Percentiles rank a stretch among this genome's conserved stretches.
Evolutionary conservation across 805 yeast species (phyloP).

Genomic region (Cyberlindnera amylophila): DNA sequence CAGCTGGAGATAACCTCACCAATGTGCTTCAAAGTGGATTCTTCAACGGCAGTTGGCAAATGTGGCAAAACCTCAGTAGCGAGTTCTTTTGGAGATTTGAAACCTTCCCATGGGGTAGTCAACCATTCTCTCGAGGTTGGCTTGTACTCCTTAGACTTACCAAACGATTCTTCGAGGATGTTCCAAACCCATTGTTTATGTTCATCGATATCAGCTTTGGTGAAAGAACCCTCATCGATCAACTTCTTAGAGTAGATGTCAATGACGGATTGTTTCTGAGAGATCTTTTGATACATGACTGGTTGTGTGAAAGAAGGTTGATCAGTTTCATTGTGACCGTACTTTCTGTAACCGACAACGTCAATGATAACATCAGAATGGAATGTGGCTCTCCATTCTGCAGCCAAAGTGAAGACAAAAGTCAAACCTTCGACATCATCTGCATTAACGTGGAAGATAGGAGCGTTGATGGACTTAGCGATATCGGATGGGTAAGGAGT

Average conservation of each 20-base stretch:
- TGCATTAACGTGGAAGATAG: conserved; percentile 98
- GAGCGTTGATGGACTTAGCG: conserved; percentile 95
- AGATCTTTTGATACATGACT: conserved; percentile 88
- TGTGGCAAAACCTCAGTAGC: conserved; percentile 95
- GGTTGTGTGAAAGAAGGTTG: conserved; percentile 99
- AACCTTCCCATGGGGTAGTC: conserved; percentile 98
- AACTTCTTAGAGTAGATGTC: conserved; percentile 81
- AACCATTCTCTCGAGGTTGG: conserved; percentile 97
- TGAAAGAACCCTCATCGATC: conserved; percentile 82
- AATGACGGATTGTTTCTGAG: conserved; percentile 82
- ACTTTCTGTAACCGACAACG: conserved; percentile 96
- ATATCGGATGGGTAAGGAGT: conserved; percentile 97
- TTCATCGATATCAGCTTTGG: conserved; percentile 86
- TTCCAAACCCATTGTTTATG: conserved; percentile 99
- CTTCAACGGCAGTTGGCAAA: conserved; percentile 88
- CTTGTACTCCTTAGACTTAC: conserved; percentile 81
- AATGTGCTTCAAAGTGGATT: conserved; percentile 63
- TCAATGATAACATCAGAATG: conserved; percentile 95
- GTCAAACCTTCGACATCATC: conserved; percentile 95
- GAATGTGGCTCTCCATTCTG: conserved; percentile 97
- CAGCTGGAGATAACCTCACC: conserved; percentile 77
- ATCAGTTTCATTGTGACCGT: conserved; percentile 99
- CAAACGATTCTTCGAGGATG: conserved; percentile 83
- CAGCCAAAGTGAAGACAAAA: conserved; percentile 91
- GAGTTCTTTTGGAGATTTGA: conserved; percentile 94